phyloP scores from a whole-genome alignment of 2,329 filamentous ascomycete genomes.

The Xylaria sp. region DNA sequence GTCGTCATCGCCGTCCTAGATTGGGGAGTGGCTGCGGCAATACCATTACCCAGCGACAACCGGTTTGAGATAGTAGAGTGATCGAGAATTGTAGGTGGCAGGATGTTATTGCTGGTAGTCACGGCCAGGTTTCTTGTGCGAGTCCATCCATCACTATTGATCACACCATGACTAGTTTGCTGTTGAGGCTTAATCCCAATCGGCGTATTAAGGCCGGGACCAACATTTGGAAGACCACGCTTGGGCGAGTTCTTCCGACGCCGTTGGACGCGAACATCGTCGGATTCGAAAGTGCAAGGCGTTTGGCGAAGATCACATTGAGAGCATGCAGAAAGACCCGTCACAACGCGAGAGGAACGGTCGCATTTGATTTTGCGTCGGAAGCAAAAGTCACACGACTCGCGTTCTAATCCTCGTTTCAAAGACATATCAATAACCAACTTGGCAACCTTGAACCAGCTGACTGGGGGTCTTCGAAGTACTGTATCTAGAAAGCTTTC shows the following conservation, averaged over 20 bases:
- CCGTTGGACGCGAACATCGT: slow-evolving; percentile 27
- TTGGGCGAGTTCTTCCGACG: slow-evolving; percentile 12
- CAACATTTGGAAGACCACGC: background rate
- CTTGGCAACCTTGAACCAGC: background rate
- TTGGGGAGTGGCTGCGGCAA: background rate
- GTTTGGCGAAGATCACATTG: slow-evolving; percentile 32
- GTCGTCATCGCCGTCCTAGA: background rate
- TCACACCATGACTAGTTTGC: background rate
- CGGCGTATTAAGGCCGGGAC: background rate
- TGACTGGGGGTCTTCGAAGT: background rate
- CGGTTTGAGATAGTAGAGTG: background rate
- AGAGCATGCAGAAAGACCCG: slow-evolving; percentile 14
- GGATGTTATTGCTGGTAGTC: background rate
- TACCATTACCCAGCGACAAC: background rate
- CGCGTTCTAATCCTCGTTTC: slow-evolving; percentile 31
- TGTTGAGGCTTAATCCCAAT: background rate
- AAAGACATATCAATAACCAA: slow-evolving; percentile 19
- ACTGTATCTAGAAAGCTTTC: background rate
- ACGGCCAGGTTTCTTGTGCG: background rate
- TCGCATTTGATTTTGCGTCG: slow-evolving; percentile 34
- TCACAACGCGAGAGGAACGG: slow-evolving; percentile 22
- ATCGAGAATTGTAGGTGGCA: background rate
- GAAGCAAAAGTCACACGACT: slow-evolving; percentile 33
- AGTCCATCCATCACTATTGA: background rate
- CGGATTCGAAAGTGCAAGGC: slow-evolving; percentile 30